Conservation (phyloP, 2,329 filamentous ascomycete genomes). For the Pezicula neosporulosa region DNA sequence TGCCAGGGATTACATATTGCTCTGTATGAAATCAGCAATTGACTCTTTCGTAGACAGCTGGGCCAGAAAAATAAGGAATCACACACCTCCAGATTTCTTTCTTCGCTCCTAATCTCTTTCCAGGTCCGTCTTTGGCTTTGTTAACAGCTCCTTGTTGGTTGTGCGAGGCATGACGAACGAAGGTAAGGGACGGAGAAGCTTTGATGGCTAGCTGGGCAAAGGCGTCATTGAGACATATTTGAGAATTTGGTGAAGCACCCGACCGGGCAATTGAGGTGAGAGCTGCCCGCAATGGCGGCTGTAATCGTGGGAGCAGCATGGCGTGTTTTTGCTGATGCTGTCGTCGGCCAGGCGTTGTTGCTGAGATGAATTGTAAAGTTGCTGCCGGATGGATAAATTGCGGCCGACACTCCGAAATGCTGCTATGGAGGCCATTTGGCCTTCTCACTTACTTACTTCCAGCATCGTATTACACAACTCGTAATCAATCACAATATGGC, state of each 20-base stretch:
- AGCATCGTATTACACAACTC: neutral
- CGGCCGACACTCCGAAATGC: neutral
- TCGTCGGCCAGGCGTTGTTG: constrained; percentile 3
- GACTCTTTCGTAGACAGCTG: neutral
- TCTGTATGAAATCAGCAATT: constrained; percentile 44
- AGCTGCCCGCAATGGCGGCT: constrained; percentile 38
- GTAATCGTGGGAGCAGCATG: constrained; percentile 42
- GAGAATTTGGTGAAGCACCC: constrained; percentile 5
- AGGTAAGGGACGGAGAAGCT: constrained; percentile 10
- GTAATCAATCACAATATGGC: constrained; percentile 16
- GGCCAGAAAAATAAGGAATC: neutral
- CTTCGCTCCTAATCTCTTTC: constrained; percentile 93
- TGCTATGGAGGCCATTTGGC: constrained; percentile 2
- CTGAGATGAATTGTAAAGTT: neutral
- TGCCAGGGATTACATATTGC: constrained; percentile 90
- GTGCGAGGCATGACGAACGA: constrained; percentile 29
- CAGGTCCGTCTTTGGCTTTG: constrained; percentile 64
- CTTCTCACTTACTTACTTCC: neutral
- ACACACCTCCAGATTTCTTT: constrained; percentile 79
- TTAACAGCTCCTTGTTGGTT: constrained; percentile 69
- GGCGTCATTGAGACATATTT: constrained; percentile 23
- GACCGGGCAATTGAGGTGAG: constrained; percentile 25
- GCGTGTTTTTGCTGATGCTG: constrained; percentile 18
- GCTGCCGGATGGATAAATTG: neutral
- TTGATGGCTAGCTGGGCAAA: constrained; percentile 23